phyloP scores from a whole-genome alignment of 768 basidiomycete species.

The Baorangia bicolor region DNA sequence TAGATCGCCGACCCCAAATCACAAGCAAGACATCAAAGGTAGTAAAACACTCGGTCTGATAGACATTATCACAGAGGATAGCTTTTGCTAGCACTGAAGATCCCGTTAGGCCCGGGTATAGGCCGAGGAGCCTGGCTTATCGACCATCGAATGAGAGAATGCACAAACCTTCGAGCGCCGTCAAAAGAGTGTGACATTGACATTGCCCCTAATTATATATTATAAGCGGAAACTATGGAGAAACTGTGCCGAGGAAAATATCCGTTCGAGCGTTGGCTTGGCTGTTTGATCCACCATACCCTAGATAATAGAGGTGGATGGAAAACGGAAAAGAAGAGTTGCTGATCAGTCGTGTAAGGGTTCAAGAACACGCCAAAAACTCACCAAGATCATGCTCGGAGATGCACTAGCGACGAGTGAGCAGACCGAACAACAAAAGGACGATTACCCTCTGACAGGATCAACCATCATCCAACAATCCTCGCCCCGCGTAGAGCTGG shows the following conservation, averaged over 20 bases:
- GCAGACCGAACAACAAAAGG: not conserved
- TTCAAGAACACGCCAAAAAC: not conserved
- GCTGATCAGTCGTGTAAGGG: not conserved
- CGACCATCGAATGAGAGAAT: not conserved
- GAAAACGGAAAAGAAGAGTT: not conserved
- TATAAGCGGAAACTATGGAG: not conserved
- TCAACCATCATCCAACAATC: not conserved
- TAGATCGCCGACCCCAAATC: not conserved
- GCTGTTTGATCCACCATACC: not conserved
- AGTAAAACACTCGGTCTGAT: not conserved
- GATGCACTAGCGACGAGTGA: not conserved
- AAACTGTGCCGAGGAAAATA: not conserved
- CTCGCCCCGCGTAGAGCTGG: too few species aligned
- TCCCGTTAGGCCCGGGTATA: not conserved
- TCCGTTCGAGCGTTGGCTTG: not conserved
- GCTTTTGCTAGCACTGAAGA: not conserved
- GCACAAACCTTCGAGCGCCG: not conserved
- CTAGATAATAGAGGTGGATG: not conserved
- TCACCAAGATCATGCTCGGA: not conserved
- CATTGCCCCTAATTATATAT: too few species aligned
- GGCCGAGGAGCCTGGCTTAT: not conserved
- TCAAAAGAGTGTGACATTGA: not conserved
- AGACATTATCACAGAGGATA: not conserved
- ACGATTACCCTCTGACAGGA: not conserved
- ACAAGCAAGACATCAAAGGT: not conserved